phyloP scores from a whole-genome alignment of 1,139 yeast genomes.

The Yamadazyma siamensis region DNA sequence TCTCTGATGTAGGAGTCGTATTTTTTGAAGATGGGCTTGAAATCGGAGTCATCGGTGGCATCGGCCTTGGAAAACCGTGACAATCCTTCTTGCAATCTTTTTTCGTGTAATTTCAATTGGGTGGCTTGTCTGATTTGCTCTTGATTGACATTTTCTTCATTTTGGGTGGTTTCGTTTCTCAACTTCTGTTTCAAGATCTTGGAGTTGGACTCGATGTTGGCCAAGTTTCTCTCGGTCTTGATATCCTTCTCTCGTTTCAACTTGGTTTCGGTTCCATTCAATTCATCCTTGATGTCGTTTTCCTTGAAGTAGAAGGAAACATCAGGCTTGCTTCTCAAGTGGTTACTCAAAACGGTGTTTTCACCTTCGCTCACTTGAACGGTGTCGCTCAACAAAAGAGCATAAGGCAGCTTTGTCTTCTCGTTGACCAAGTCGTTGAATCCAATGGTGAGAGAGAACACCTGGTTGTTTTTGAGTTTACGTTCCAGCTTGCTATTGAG shows the following conservation, averaged over 20 bases:
- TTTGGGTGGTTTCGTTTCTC: slow-evolving; percentile 70
- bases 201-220: slow-evolving; percentile 37
- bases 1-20: slow-evolving; percentile 95
- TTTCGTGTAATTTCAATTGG: slow-evolving; percentile 79
- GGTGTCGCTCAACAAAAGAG: slow-evolving; percentile 81
- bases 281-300: slow-evolving; percentile 35
- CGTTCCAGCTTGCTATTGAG: slow-evolving; percentile 75
- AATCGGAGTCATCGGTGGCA: slow-evolving; percentile 62
- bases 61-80: slow-evolving; percentile 74
- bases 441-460: slow-evolving; percentile 75
- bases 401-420: slow-evolving; percentile 52
- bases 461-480: slow-evolving; percentile 65
- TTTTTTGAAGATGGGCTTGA: slow-evolving; percentile 76
- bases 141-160: slow-evolving; percentile 64
- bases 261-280: slow-evolving; percentile 16
- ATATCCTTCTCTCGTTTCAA: slow-evolving; percentile 31
- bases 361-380: slow-evolving; percentile 62
- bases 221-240: slow-evolving; percentile 30
- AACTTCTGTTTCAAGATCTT: slow-evolving; percentile 75
- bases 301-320: slow-evolving; percentile 85
- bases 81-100: slow-evolving; percentile 81
- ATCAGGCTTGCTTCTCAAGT: slow-evolving; percentile 69
- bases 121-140: slow-evolving; percentile 81
- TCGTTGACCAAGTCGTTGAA: slow-evolving; percentile 58
- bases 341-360: slow-evolving; percentile 68